These are phyloP conservation scores for Przewalskia tangutica DNA, from an alignment of 257 asterid genomes.

Conservation along the genomic window DNA sequence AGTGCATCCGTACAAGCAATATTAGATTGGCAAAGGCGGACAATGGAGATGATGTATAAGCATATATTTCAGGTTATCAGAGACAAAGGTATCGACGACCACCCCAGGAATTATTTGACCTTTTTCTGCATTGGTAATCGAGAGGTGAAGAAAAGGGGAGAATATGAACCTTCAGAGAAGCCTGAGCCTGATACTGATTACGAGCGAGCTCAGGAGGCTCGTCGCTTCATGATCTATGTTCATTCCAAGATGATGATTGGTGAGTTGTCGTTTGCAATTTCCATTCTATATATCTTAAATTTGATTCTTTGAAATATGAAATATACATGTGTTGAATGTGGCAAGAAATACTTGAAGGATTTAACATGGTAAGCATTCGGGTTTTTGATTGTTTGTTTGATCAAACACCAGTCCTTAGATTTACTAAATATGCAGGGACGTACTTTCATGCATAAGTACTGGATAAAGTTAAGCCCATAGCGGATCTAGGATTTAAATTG, in stretches of 20 bases:
- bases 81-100: constrained; percentile 56
- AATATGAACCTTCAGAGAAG: constrained; percentile 57
- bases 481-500: background rate
- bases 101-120: constrained; percentile 69
- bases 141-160: constrained; percentile 67
- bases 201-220: constrained; percentile 59
- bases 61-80: constrained; percentile 50
- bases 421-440: background rate
- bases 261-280: constrained; percentile 5
- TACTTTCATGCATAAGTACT: background rate
- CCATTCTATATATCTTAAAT: background rate
- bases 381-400: background rate
- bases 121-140: constrained; percentile 77
- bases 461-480: background rate
- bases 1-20: constrained; percentile 85
- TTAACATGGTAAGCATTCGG: background rate
- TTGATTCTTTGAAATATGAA: background rate
- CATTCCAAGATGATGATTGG: constrained; percentile 94
- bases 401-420: background rate
- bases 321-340: background rate
- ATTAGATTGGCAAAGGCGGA: constrained; percentile 75
- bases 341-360: background rate
- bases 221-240: constrained; percentile 89
- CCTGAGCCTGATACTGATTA: constrained; percentile 74
- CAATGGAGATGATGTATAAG: constrained; percentile 83